A percentile compares a stretch with the other conserved stretches of the same genome.
Evolutionary conservation across 257 asterid species (phyloP).

Genomic region (Plantago major): DNA sequence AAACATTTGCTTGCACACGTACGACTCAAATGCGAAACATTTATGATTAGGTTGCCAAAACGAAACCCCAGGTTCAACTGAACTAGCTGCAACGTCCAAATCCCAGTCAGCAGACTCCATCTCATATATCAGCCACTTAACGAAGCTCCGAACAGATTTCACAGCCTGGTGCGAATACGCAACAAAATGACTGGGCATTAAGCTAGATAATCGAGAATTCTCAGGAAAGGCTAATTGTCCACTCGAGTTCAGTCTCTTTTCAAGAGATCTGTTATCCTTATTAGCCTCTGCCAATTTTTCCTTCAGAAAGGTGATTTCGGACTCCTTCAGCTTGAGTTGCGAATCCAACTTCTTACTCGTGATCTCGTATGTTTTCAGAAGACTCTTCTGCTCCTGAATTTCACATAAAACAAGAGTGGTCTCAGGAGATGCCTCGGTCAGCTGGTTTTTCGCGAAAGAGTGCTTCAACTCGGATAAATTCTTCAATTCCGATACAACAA

Average conservation of each 20-base stretch:
- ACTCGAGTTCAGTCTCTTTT: conserved; percentile 52
- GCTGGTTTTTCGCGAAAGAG: conserved; percentile 48
- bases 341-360: conserved; percentile 65
- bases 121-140: conserved; percentile 41
- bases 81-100: conserved; percentile 57
- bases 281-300: conserved; percentile 63
- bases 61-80: conserved; percentile 48
- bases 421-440: conserved; percentile 49
- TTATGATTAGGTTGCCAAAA: conserved; percentile 45
- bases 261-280: conserved; percentile 48
- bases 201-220: conserved; percentile 30
- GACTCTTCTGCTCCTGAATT: conserved; percentile 59
- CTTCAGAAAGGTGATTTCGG: conserved; percentile 63
- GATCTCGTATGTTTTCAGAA: conserved; percentile 53
- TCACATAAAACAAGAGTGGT: conserved; percentile 44
- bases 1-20: conserved; percentile 65
- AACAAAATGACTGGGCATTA: conserved; percentile 54
- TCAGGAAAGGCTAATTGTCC: conserved; percentile 37
- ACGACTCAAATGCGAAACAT: conserved; percentile 70
- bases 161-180: conserved; percentile 34
- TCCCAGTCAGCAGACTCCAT: conserved; percentile 79
- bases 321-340: conserved; percentile 68
- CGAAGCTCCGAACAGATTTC: conserved; percentile 61
- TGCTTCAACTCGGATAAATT: conserved; percentile 67
- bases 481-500: conserved; percentile 56